These are phyloP conservation scores for Carpinus fangiana DNA, from an alignment of 306 rosid genomes.

Conservation along the genomic window DNA sequence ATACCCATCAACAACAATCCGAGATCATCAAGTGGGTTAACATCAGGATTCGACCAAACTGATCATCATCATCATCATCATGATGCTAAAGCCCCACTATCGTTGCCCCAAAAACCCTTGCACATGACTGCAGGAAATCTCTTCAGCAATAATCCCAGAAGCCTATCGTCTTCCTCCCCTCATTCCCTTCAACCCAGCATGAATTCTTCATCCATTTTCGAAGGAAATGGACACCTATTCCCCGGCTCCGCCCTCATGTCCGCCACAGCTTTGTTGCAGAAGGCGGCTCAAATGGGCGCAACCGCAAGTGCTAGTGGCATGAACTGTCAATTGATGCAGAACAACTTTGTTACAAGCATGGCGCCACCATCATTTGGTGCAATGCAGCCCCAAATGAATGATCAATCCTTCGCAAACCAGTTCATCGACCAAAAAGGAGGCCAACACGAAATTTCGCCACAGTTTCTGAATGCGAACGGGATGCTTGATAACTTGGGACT, in stretches of 20 bases:
- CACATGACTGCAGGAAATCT: slow-evolving; percentile 27
- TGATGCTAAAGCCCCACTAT: slow-evolving; percentile 33
- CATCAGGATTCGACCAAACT: slow-evolving; percentile 33
- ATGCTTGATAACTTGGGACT: slow-evolving; percentile 22
- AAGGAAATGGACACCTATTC: slow-evolving; percentile 36
- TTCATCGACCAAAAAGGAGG: slow-evolving; percentile 30
- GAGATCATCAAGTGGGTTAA: slow-evolving; percentile 23
- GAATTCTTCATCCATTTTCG: slow-evolving; percentile 27
- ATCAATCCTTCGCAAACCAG: slow-evolving; percentile 40
- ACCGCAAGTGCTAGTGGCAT: slow-evolving; percentile 28
- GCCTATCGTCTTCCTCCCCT: slow-evolving; percentile 28
- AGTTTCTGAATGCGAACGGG: slow-evolving; percentile 19
- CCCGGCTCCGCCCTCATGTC: slow-evolving; percentile 54
- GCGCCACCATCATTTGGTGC: slow-evolving; percentile 51
- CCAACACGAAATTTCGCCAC: slow-evolving; percentile 32
- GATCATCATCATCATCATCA: background rate
- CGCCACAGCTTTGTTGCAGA: slow-evolving; percentile 75
- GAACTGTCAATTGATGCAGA: slow-evolving; percentile 3
- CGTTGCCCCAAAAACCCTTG: slow-evolving; percentile 39
- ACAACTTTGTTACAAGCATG: slow-evolving; percentile 39
- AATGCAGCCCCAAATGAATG: slow-evolving; percentile 25
- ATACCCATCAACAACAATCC: slow-evolving; percentile 24
- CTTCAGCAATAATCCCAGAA: slow-evolving; percentile 9
- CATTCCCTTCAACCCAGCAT: slow-evolving; percentile 41
- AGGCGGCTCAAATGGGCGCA: slow-evolving; percentile 90